These are phyloP conservation scores for Trichoderma sp. DNA, from an alignment of 2,329 filamentous ascomycete genomes.

Conservation along the genomic window DNA sequence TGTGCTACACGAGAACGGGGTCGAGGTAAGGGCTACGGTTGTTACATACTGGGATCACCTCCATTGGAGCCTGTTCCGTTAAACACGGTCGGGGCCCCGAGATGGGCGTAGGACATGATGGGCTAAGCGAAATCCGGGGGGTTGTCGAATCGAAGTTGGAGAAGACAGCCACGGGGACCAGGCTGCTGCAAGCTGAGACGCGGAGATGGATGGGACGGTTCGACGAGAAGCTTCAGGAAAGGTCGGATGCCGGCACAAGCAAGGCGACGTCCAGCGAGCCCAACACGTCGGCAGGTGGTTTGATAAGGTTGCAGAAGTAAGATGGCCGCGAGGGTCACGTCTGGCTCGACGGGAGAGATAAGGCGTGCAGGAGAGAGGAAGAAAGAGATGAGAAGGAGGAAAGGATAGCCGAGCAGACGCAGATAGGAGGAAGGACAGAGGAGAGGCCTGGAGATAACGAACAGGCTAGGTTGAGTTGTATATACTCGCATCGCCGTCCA, in stretches of 20 bases:
- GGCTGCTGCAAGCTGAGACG: background rate
- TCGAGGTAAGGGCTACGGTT: background rate
- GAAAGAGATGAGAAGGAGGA: conserved; percentile 15
- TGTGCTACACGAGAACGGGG: conserved; percentile 15
- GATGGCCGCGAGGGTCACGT: conserved; percentile 6
- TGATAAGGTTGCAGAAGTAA: conserved; percentile 26
- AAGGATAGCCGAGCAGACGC: background rate
- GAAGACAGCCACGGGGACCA: conserved; percentile 22
- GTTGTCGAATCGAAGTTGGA: conserved; percentile 16
- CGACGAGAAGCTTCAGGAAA: conserved; percentile 8
- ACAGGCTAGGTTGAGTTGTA: conserved; percentile 16
- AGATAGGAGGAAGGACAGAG: conserved; percentile 19
- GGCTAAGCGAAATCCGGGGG: conserved; percentile 23
- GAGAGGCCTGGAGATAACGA: conserved; percentile 22
- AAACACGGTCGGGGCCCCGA: conserved; percentile 60
- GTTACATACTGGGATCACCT: conserved; percentile 73
- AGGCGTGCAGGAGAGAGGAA: conserved; percentile 17
- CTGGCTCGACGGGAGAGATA: conserved; percentile 20
- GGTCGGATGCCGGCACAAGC: conserved; percentile 21
- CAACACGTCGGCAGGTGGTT: background rate
- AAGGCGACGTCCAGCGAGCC: conserved; percentile 23
- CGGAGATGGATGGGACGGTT: conserved; percentile 7
- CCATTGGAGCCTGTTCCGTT: conserved; percentile 69
- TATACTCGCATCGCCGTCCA: conserved; percentile 14
- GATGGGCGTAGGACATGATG: conserved; percentile 61